A percentile compares a stretch with the other conserved stretches of the same genome.
Conservation (phyloP, 345 rosid species). For the Eutrema yunnanense region DNA sequence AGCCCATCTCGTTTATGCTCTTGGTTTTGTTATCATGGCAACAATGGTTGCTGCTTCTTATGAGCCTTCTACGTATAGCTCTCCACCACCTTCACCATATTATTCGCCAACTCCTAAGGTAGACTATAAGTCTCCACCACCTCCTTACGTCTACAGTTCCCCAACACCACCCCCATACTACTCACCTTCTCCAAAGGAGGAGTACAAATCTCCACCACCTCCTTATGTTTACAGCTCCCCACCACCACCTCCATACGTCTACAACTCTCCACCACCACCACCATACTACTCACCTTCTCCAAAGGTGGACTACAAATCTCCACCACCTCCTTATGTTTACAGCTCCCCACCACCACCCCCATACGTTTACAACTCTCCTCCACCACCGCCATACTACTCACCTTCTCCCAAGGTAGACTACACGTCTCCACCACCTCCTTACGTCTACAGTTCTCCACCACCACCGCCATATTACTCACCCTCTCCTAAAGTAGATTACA, state of each 20-base stretch:
- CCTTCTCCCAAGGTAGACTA: too few species aligned
- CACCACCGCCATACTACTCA: too few species aligned
- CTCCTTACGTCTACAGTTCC: neutral
- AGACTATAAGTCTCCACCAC: neutral
- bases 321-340: too few species aligned
- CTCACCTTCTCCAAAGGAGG: neutral
- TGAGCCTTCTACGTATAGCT: conserved; percentile 7
- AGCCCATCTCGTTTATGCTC: conserved; percentile 15
- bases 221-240: neutral
- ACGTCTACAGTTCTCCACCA: too few species aligned
- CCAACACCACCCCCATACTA: neutral
- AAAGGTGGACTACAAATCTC: too few species aligned
- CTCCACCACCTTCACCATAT: conserved; percentile 7
- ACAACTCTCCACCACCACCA: neutral
- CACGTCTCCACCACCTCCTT: too few species aligned
- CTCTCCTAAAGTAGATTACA: too few species aligned
- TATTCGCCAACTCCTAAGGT: neutral
- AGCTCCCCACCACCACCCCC: too few species aligned
- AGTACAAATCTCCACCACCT: neutral
- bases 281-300: neutral
- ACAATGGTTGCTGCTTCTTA: conserved; percentile 23
- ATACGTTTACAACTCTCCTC: too few species aligned
- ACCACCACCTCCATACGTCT: too few species aligned
- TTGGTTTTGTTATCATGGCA: conserved; percentile 19
- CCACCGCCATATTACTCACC: too few species aligned